Evolutionary conservation across 192 early-diverging fungal genomes (phyloP).

Genomic region (Podila epicladia): DNA sequence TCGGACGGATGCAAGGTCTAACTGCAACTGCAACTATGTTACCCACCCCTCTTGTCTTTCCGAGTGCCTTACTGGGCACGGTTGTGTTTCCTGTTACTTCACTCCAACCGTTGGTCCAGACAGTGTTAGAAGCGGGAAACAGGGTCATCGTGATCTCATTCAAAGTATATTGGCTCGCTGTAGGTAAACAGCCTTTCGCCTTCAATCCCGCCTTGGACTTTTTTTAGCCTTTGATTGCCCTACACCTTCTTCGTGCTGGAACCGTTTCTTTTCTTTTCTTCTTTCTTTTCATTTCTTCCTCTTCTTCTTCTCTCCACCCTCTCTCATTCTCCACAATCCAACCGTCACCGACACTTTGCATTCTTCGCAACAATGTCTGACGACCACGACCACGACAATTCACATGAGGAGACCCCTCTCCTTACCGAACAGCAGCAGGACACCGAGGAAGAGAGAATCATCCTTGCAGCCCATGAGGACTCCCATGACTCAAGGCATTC

Average conservation of each 20-base stretch:
- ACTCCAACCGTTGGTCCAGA: no score
- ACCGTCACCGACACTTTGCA: background rate
- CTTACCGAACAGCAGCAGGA: conserved; percentile 17
- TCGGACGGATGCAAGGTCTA: no score
- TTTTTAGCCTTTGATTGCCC: background rate
- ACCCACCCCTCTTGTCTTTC: no score
- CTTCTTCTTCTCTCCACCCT: background rate
- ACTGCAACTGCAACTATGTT: no score
- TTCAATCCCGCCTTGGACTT: no score
- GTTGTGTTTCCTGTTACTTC: no score
- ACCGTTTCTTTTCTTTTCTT: background rate
- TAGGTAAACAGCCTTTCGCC: no score
- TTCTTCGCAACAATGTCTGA: conserved; percentile 19
- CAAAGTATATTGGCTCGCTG: no score
- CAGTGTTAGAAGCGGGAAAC: no score
- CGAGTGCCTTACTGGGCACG: no score
- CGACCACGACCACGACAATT: conserved; percentile 20
- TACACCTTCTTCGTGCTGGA: background rate
- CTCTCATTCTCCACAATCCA: background rate
- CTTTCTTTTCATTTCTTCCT: background rate
- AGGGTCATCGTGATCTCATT: no score
- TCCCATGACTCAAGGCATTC: background rate
- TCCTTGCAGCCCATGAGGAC: background rate
- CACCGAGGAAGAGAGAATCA: background rate
- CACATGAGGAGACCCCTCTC: conserved; percentile 27